Base-by-base conservation (phyloP, 257 asterid genomes). In the Anisodus acutangulus region DNA sequence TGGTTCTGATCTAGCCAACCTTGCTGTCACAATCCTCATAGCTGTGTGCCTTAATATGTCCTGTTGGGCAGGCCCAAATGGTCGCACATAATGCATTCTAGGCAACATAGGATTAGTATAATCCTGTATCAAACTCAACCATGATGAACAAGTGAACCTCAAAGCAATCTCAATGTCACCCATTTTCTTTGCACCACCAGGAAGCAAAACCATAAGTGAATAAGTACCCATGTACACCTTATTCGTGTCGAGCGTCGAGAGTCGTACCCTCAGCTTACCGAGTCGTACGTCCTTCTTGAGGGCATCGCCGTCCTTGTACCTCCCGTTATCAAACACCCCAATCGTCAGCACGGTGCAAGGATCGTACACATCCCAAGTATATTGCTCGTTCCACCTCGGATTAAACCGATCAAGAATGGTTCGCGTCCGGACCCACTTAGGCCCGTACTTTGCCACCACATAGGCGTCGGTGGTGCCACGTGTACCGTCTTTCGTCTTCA, bases 301-400 rank as follows among this genome's bases (percentile, higher is more conserved):
- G 0, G 79, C 87, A 17, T 91, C 94, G 1, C 87, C 94, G 0
- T 86, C 90, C 88, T 84, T 91, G 91, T 94, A 93, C 90, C 97
- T 92, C 12, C 92, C 98, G 22, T 95, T 95, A 9, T 95, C 99
- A 66, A 95, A 94, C 63, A 94, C 93, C 0, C 98, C 99, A 0
- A 95, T 90, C 0, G 98, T 95, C 2, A 95, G 83, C 64, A 95
- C 98, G 4, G 99, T 95, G 86, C 97, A 94, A 0, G 99, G 98
- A 85, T 95, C 99, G 31, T 90, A 95, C n/a, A 94, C 97, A 10
- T 95, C 97, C 97, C 98, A 95, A 4, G 94, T 91, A 86, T 95
- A 95, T 71, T 95, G 99, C 89, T 94, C 97, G 47, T 94, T 94
- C 99, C 98, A 95, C 51, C 99, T 88, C 0, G 97, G 98, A 84